Evolutionary conservation across 139 green algal genomes (phyloP), one percentile per base, ranked within the genome.

Genomic region (Pseudopediastrum boryanum): DNA sequence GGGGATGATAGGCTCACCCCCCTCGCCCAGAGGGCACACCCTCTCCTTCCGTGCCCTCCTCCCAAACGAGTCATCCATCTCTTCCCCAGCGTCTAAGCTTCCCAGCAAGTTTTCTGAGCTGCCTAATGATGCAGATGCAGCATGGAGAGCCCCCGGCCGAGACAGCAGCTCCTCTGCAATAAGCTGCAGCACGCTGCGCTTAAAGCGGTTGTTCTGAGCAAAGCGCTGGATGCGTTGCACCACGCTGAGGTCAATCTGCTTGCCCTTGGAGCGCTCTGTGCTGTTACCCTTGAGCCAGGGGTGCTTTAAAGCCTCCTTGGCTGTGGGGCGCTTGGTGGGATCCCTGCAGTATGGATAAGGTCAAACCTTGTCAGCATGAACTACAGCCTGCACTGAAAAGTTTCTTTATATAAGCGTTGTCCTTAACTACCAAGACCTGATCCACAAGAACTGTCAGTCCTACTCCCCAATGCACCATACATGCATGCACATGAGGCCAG

Each of bases 191-290:
- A 98, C 91, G 50, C 84, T 89, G 61, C 93, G 89, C 85, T 94
- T 93, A 54, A 98, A 78, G 2, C 83, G 42, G 74, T 61, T 83
- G 78, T 56, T 79, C 12, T 77, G 82, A 4, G 79, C 83, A 81
- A 90, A 97, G 54, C 93, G 86, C 90, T 96, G 91, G 36, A 97
- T 91, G 61, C 93, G 90, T 46, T 93, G 87, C 41, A 97, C 93
- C 64, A 97, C 91, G 31, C 31, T 80, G 31, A 78, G 62, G 42
- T 78, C 35, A 19, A 91, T 75, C 72, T 78, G 71, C 69, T 85
- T 86, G 77, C 86, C 86, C 69, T 59, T 35, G 76, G 77, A 65
- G 77, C 62, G 71, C 59, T 81, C 72, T 36, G 21, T 68, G 71
- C 62, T 75, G 79, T 81, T 78, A 25, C 79, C 79, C 63, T 71